Conservation (phyloP, 768 basidiomycete genomes). For the Tulasnella sp. region DNA sequence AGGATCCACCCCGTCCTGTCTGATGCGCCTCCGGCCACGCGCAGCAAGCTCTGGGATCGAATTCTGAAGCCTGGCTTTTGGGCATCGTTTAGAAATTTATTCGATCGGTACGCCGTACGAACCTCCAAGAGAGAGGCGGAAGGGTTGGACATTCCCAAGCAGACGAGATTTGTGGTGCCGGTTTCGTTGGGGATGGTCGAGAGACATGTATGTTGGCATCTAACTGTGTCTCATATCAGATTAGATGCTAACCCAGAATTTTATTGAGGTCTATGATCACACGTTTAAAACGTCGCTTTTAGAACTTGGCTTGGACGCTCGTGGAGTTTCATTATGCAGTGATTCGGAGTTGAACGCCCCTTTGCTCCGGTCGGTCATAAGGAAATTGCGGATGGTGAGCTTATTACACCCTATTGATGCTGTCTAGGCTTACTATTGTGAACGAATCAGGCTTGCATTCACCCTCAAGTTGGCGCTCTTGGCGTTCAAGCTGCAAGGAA, state of each 20-base stretch:
- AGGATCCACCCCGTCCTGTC: constrained; percentile 74
- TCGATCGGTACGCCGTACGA: constrained; percentile 68
- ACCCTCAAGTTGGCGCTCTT: constrained; percentile 84
- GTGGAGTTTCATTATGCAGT: constrained; percentile 56
- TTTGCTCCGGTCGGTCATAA: constrained; percentile 57
- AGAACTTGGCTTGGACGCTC: constrained; percentile 66
- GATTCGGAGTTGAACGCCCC: constrained; percentile 62
- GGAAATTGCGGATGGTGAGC: constrained; percentile 51
- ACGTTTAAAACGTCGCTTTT: constrained; percentile 57
- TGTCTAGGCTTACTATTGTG: not conserved
- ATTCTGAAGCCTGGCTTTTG: constrained; percentile 57
- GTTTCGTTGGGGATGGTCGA: constrained; percentile 77
- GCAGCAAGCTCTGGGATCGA: constrained; percentile 56
- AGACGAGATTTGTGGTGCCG: constrained; percentile 71
- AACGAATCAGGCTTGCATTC: constrained; percentile 66
- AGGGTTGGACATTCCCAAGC: constrained; percentile 79
- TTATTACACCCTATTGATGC: not conserved
- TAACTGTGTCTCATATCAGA: not conserved
- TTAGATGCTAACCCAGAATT: not conserved
- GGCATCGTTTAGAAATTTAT: constrained; percentile 59
- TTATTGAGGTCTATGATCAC: constrained; percentile 70
- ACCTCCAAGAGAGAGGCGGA: constrained; percentile 69
- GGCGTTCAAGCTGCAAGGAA: constrained; percentile 46
- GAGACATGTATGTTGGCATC: constrained; percentile 52
- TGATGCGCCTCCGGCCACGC: constrained; percentile 41